A percentile compares a stretch with the other conserved stretches of the same genome.
These are phyloP conservation scores for Spergularia bocconei DNA, from an alignment of 148 eudicot species.

Conservation along the genomic window DNA sequence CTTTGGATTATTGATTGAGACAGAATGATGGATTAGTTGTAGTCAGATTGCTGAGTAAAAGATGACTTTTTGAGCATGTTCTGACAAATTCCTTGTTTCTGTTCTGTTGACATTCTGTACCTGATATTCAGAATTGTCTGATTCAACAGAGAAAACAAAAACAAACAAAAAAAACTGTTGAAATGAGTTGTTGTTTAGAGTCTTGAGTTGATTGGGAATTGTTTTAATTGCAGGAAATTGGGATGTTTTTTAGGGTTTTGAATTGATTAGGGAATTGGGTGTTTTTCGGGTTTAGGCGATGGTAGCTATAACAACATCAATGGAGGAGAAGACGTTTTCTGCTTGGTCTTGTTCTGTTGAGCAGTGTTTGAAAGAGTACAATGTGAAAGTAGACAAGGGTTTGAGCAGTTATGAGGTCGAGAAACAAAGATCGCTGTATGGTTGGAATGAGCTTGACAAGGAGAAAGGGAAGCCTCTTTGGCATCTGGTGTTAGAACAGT, in stretches of 20 bases:
- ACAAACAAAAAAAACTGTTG: background rate
- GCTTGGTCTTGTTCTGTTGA: slow-evolving; percentile 74
- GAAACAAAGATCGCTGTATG: slow-evolving; percentile 44
- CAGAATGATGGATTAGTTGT: background rate
- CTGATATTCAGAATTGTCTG: background rate
- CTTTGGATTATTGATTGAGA: slow-evolving; percentile 22
- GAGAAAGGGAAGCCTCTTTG: slow-evolving; percentile 77
- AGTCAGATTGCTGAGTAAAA: slow-evolving; percentile 4
- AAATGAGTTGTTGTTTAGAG: background rate
- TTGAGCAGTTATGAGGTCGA: slow-evolving; percentile 60
- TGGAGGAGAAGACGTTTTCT: slow-evolving; percentile 49
- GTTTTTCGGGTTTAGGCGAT: slow-evolving; percentile 9
- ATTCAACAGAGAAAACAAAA: no score
- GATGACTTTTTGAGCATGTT: background rate
- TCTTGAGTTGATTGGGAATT: background rate
- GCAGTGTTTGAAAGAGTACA: slow-evolving; percentile 53
- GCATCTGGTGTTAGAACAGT: slow-evolving; percentile 73
- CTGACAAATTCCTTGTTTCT: background rate
- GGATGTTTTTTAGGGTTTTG: slow-evolving; percentile 11
- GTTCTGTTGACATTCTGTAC: background rate
- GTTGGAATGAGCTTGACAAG: slow-evolving; percentile 74
- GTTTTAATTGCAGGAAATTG: slow-evolving; percentile 18
- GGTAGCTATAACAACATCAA: slow-evolving; percentile 28
- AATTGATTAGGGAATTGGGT: background rate
- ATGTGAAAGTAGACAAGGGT: slow-evolving; percentile 58